A percentile compares a stretch with the other conserved stretches of the same genome.
phyloP scores from a whole-genome alignment of 306 rosid species.

The Dalbergia cultrata region DNA sequence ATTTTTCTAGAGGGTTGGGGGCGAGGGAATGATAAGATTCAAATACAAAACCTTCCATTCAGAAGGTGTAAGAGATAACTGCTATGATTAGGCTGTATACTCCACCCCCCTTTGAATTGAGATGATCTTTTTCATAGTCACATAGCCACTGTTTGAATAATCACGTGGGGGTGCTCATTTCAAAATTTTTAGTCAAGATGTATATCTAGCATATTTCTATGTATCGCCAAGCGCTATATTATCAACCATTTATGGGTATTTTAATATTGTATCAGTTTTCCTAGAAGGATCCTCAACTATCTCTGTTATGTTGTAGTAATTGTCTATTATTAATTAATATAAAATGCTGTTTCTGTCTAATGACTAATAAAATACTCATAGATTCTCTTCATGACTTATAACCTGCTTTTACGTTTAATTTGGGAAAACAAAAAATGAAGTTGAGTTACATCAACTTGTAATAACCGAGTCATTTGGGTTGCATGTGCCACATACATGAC shows the following conservation, averaged over 20 bases:
- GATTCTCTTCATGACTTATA: not conserved
- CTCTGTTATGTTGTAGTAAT: not conserved
- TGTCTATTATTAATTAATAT: not conserved
- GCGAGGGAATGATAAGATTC: too few species aligned
- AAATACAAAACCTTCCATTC: too few species aligned
- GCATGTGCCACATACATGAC: conserved; percentile 46
- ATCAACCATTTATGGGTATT: not conserved
- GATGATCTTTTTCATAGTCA: not conserved
- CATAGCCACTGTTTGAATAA: not conserved
- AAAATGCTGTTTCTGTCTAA: not conserved
- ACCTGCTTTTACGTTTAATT: not conserved
- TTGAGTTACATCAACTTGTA: conserved; percentile 17
- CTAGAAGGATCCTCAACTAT: not conserved
- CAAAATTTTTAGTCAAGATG: not conserved
- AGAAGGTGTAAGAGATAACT: too few species aligned
- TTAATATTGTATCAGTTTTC: not conserved
- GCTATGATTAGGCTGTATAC: not conserved
- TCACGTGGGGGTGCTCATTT: not conserved
- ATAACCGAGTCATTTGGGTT: conserved; percentile 39
- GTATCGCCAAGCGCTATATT: not conserved
- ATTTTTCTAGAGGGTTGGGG: too few species aligned
- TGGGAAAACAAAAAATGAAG: conserved; percentile 17
- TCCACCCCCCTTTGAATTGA: not conserved
- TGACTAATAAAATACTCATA: conserved; percentile 5
- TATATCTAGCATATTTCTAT: not conserved